These are phyloP conservation scores for Candida tropicalis DNA, from an alignment of 1,139 yeast species.

Conservation along the genomic window DNA sequence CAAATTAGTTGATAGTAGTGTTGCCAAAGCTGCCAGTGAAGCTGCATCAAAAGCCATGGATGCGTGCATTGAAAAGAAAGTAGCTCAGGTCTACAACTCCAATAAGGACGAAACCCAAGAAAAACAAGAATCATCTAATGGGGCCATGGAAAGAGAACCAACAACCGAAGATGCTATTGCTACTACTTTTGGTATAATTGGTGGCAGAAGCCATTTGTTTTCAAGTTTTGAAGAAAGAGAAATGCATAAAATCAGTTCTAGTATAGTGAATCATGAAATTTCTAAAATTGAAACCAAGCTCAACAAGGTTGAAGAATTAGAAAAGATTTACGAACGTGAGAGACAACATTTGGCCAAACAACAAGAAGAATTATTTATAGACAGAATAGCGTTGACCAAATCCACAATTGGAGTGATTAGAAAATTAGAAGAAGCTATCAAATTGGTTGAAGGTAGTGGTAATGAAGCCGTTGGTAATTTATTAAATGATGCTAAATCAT, in stretches of 20 bases:
- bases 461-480: slow-evolving; percentile 25
- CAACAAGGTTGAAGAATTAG: slow-evolving; percentile 68
- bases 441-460: slow-evolving; percentile 28
- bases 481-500: slow-evolving; percentile 50
- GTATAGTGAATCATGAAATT: slow-evolving; percentile 70
- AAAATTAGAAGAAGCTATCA: slow-evolving; percentile 48
- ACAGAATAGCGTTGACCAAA: slow-evolving; percentile 71
- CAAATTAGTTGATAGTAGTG: slow-evolving; percentile 82
- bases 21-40: slow-evolving; percentile 79
- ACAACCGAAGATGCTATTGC: slow-evolving; percentile 29
- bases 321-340: slow-evolving; percentile 77
- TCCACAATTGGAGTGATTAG: slow-evolving; percentile 56
- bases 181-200: slow-evolving; percentile 65
- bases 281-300: slow-evolving; percentile 79
- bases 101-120: slow-evolving; percentile 29
- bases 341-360: slow-evolving; percentile 71
- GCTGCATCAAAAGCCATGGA: slow-evolving; percentile 64
- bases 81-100: slow-evolving; percentile 26
- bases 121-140: slow-evolving; percentile 18
- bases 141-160: slow-evolving; percentile 37
- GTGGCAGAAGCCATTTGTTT: slow-evolving; percentile 82
- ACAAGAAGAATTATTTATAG: slow-evolving; percentile 81
- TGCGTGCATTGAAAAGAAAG: slow-evolving; percentile 43
- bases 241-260: slow-evolving; percentile 59
- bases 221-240: slow-evolving; percentile 84